phyloP scores from a whole-genome alignment of 176 grass and related monocot genomes.

The Aegilops umbellulata region DNA sequence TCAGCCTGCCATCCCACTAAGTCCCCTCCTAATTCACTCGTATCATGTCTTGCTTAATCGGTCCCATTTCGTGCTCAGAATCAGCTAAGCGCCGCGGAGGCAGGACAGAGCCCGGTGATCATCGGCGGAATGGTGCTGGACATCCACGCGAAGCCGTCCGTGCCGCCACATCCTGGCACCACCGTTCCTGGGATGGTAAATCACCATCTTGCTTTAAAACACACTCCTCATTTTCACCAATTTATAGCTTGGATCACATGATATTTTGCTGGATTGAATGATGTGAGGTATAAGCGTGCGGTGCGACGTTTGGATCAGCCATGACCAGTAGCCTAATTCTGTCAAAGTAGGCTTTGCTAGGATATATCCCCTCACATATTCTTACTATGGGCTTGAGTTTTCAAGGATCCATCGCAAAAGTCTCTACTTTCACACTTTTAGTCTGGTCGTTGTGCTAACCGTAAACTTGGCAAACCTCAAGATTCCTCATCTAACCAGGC shows the following conservation, averaged over 20 bases:
- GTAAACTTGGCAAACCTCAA: neutral
- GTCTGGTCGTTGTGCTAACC: neutral
- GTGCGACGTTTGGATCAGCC: neutral
- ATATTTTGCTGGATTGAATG: neutral
- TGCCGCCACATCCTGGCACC: conserved; percentile 43
- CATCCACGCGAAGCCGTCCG: conserved; percentile 63
- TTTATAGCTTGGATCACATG: neutral
- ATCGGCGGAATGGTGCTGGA: conserved; percentile 77
- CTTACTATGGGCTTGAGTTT: neutral
- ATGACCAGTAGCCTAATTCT: neutral
- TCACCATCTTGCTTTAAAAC: neutral
- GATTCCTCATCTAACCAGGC: neutral
- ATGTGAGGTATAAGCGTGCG: neutral
- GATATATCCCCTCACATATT: neutral
- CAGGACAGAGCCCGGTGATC: conserved; percentile 45
- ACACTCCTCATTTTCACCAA: neutral
- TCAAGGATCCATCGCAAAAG: neutral
- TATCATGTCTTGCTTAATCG: neutral
- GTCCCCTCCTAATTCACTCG: neutral
- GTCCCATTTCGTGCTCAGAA: conserved; percentile 1
- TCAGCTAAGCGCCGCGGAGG: neutral
- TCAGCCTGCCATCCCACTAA: neutral
- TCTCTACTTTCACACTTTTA: neutral
- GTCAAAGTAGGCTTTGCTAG: neutral
- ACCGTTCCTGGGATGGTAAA: conserved; percentile 63